A percentile compares a stretch with the other conserved stretches of the same genome.
phyloP scores from a whole-genome alignment of 345 rosid species.

The Citrus maxima region DNA sequence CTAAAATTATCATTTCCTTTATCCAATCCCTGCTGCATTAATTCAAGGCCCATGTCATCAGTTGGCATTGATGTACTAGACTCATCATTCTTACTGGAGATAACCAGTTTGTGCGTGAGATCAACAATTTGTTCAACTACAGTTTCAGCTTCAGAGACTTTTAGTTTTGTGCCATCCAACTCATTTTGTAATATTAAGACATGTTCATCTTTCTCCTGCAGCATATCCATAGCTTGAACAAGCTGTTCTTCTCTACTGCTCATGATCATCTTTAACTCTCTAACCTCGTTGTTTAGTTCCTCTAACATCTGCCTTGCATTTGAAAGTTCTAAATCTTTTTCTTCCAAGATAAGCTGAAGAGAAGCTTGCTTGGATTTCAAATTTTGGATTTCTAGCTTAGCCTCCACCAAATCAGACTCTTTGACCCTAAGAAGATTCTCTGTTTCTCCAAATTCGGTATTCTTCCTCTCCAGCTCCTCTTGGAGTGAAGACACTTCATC shows the following conservation, averaged over 20 bases:
- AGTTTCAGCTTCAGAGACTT: conserved; percentile 64
- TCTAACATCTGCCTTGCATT: conserved; percentile 52
- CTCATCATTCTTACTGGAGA: conserved; percentile 38
- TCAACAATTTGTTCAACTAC: conserved; percentile 60
- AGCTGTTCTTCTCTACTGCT: conserved; percentile 59
- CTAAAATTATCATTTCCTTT: conserved; percentile 33
- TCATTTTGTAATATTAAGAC: conserved; percentile 51
- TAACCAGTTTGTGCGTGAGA: conserved; percentile 52
- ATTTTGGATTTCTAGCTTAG: conserved; percentile 76
- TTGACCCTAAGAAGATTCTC: conserved; percentile 50
- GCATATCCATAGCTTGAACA: conserved; percentile 43
- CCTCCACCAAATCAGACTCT: conserved; percentile 75
- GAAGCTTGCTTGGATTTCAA: conserved; percentile 72
- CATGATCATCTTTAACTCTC: conserved; percentile 54
- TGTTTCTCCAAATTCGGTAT: conserved; percentile 48
- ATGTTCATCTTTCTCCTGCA: conserved; percentile 71
- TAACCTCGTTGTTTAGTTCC: conserved; percentile 56
- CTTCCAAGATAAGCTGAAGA: conserved; percentile 53
- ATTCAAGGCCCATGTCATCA: conserved; percentile 18
- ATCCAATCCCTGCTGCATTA: conserved; percentile 29
- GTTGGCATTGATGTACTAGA: conserved; percentile 16
- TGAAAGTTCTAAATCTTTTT: conserved; percentile 59
- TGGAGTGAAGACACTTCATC: conserved; percentile 44
- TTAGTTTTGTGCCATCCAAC: conserved; percentile 45
- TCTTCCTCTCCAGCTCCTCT: conserved; percentile 48